phyloP scores from a whole-genome alignment of 768 basidiomycete genomes.

The Leccinum incarnatum region DNA sequence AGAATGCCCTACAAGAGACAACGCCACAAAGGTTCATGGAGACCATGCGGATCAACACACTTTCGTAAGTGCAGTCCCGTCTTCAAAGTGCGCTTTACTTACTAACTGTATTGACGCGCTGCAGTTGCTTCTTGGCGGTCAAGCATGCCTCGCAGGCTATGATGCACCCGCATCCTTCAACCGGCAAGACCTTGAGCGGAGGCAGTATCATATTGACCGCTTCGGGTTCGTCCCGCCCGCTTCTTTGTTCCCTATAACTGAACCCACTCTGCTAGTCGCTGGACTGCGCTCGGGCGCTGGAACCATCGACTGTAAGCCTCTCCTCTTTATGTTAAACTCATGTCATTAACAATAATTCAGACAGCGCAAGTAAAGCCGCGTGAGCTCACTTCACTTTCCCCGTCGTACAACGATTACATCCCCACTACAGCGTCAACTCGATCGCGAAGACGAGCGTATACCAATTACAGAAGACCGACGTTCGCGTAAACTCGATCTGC shows the following conservation, averaged over 20 bases:
- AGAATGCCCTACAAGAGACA: constrained; percentile 46
- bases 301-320: constrained; percentile 67
- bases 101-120: constrained; percentile 1
- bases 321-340: not conserved
- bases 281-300: constrained; percentile 84
- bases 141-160: constrained; percentile 86
- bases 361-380: constrained; percentile 94
- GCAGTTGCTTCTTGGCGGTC: constrained; percentile 84
- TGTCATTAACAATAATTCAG: constrained; percentile 38
- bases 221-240: constrained; percentile 50
- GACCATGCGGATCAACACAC: constrained; percentile 70
- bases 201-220: constrained; percentile 90
- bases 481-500: constrained; percentile 88
- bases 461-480: constrained; percentile 75
- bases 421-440: constrained; percentile 66
- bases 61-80: constrained; percentile 43
- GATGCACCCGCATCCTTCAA: constrained; percentile 59
- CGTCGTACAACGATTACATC: constrained; percentile 5
- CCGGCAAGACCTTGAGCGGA: constrained; percentile 64
- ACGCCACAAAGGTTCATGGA: constrained; percentile 69
- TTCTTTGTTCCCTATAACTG: not conserved
- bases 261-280: constrained; percentile 56
- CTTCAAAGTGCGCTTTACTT: constrained; percentile 2
- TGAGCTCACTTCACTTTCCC: constrained; percentile 37
- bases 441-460: constrained; percentile 81